Base-by-base conservation (phyloP, 768 basidiomycete species). In the Podaxis sp. region DNA sequence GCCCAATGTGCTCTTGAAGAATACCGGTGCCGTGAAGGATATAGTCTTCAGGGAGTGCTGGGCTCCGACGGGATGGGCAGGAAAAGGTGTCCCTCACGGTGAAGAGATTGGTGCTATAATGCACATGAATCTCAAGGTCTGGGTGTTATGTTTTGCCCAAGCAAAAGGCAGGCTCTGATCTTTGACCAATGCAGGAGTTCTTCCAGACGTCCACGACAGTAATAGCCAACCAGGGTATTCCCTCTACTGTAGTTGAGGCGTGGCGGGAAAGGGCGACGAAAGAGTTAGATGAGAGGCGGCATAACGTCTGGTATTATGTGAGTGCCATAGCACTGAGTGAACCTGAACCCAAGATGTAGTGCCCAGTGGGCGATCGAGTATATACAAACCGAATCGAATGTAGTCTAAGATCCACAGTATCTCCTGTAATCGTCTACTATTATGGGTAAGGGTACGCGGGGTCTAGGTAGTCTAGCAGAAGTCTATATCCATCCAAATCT, bases 71-170 rank as follows among this genome's bases (percentile, higher is more conserved):
- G 57, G 62, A 28, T 63, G 57, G 61, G 33, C 42, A 6, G 61
- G 61, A 1, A 52, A 57, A 24, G 61, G 28, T 22, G 19, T 63
- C 17, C 48, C 26, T 7, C 40, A 55, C 15, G 61, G 61, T 12
- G 52, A 60, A 36, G 64, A 65, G 30, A 53, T 65, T 30, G 59
- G 59, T 9, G 52, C 36, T 17, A 52, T 62, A 40, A 52, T 49
- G 44, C 26, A 40, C 36, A 22, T 26, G 33, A 59, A 62, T 38
- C 59, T 64, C 42, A 63, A 59, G 54, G 65, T 66, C 26, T 36
- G n/a, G 19, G n/a, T 46, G 28, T 30, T 22, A 26, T 4, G 42
- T 39, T 26, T 12, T 1, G 30, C 44, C 7, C 17, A 19, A 46
- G 19, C n/a, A 19, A n/a, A 9, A 2, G 39, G 46, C 57, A 64